Conservation (phyloP, 768 basidiomycete species). For the Tulasnella calospora region DNA sequence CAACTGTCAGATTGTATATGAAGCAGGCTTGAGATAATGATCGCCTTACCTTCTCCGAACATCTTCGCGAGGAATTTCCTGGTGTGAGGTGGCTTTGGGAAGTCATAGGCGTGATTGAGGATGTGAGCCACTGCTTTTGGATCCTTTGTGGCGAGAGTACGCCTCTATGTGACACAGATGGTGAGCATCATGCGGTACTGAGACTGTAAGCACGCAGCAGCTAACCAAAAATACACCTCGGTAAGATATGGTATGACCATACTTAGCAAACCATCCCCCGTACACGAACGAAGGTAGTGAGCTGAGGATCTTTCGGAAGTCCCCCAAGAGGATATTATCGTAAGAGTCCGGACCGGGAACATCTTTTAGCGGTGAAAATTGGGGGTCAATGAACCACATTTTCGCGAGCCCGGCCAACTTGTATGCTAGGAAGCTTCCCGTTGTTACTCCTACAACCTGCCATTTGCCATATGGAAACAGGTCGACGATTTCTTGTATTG, state of each 20-base stretch:
- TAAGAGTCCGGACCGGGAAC: constrained; percentile 8
- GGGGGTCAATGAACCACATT: background rate
- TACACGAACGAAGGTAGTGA: constrained; percentile 39
- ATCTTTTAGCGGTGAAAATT: background rate
- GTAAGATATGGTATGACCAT: constrained; percentile 48
- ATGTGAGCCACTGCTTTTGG: constrained; percentile 22
- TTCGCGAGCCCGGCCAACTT: background rate
- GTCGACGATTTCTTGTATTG: background rate
- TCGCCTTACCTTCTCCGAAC: constrained; percentile 9
- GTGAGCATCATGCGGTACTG: background rate
- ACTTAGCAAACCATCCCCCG: constrained; percentile 49
- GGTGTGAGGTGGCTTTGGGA: constrained; percentile 1
- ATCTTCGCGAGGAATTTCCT: background rate
- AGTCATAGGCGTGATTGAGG: constrained; percentile 18
- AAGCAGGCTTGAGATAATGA: background rate
- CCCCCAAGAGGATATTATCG: constrained; percentile 42
- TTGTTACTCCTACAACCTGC: background rate
- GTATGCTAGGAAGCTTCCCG: background rate
- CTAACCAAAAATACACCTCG: constrained; percentile 38
- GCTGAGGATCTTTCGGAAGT: constrained; percentile 44
- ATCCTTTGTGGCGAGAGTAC: background rate
- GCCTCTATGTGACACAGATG: background rate
- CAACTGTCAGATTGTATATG: background rate
- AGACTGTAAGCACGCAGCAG: background rate
- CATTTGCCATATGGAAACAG: background rate